Conservation (phyloP, 257 asterid species). For the Jacaranda copaia region DNA sequence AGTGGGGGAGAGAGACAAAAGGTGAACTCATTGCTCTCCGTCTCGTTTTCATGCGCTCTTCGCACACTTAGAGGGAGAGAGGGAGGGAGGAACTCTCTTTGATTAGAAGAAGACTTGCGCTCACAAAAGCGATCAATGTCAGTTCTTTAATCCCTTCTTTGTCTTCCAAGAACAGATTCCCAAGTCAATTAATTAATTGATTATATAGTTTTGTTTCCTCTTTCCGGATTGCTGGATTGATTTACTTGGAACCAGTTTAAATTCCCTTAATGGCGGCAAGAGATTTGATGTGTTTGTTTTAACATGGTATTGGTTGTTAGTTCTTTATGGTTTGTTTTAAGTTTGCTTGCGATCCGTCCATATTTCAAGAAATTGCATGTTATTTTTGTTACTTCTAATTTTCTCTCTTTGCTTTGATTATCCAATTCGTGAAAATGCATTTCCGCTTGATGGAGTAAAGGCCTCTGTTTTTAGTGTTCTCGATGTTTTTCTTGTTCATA, state of each 20-base stretch:
- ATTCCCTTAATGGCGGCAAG: slow-evolving; percentile 3
- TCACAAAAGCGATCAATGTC: slow-evolving; percentile 57
- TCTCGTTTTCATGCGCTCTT: slow-evolving; percentile 53
- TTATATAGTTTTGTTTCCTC: slow-evolving; percentile 18
- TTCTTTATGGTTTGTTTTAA: background rate
- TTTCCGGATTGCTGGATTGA: slow-evolving; percentile 33
- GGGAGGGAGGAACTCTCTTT: slow-evolving; percentile 31
- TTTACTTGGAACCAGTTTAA: slow-evolving; percentile 13
- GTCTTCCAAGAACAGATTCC: slow-evolving; percentile 37
- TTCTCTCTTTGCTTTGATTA: slow-evolving; percentile 20
- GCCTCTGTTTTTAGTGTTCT: slow-evolving; percentile 2
- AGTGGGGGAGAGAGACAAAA: slow-evolving; percentile 40
- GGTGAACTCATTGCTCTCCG: slow-evolving; percentile 42
- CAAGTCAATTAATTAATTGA: slow-evolving; percentile 27
- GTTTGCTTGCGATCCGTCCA: slow-evolving; percentile 41
- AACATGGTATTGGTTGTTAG: slow-evolving; percentile 19
- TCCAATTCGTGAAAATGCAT: slow-evolving; percentile 1
- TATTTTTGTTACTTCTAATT: slow-evolving; percentile 20
- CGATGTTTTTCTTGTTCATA: background rate
- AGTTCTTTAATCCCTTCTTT: slow-evolving; percentile 51
- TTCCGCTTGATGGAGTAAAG: slow-evolving; percentile 8
- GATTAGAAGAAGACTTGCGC: slow-evolving; percentile 47
- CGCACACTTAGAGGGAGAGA: slow-evolving; percentile 39
- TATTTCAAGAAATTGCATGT: slow-evolving; percentile 42
- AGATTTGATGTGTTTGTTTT: slow-evolving; percentile 29